Evolutionary conservation across 2,329 filamentous ascomycete species (phyloP), one percentile per base, ranked within the genome.

Genomic region (Epichloe coenophiala): DNA sequence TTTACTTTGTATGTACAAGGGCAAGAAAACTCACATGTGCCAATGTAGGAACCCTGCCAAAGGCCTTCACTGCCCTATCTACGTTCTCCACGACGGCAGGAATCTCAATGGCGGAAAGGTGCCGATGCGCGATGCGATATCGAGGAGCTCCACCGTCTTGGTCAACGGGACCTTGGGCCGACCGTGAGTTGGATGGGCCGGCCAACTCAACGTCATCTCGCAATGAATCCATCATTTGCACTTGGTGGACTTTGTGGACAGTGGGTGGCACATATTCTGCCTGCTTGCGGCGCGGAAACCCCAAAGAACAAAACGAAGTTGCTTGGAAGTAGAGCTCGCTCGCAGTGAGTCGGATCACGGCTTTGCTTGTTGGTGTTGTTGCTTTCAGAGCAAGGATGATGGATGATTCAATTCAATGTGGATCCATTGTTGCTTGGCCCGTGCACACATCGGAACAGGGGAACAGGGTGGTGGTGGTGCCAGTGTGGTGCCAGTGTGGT

Each of bases 41-140:
- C 36, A 72, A 58, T 11, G 65, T 62, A 3, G 66, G 60, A 13
- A 64, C 61, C 43, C 67, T 62, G 1, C 70, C 70, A 60, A 72
- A 72, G 0, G 69, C 69, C 42, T 62, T 67, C 46, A 70, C 60
- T 17, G 69, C 64, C 17, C 70, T 63, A 43, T 72, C 69, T n/a
- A 71, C 56, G 48, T 71, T 66, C 55, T 71, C 60, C 35, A 72
- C 69, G 11, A 71, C 60, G 39, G 70, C 70, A n/a, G 70, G 70
- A 1, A 72, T 60, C 54, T 72, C 70, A 17, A 72, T 69, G 6
- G 70, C 70, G 3, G 64, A 62, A 4, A 72, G 57, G 4, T 57
- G 51, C 13, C 68, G 62, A 5, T 57, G 55, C 9, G 68, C 63
- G 6, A 72, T 63, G 27, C 55, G 49, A 52, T 66, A 70, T 51